These are phyloP conservation scores for Eremochloa ophiuroides DNA, from an alignment of 176 grass and related monocot genomes.

Conservation along the genomic window DNA sequence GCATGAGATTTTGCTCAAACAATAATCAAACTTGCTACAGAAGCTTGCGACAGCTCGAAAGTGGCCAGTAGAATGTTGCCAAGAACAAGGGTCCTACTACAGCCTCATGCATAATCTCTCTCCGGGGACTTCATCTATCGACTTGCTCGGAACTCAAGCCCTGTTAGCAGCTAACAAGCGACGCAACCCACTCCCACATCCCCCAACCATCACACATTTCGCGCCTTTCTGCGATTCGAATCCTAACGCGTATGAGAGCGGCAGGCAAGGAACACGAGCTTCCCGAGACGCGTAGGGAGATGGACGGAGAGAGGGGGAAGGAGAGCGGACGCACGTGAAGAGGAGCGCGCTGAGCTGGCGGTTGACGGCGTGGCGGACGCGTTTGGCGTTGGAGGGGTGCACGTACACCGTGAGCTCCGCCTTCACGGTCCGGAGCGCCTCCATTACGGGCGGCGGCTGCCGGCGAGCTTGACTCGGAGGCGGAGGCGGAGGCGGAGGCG, in stretches of 20 bases:
- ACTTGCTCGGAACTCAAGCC: neutral
- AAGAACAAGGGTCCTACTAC: neutral
- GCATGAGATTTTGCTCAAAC: neutral
- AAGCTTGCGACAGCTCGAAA: neutral
- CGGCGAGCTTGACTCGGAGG: neutral
- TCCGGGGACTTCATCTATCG: neutral
- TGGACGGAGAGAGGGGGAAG: neutral
- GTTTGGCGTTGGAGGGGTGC: slow-evolving; percentile 53
- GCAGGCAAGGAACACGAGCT: neutral
- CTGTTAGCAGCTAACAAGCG: neutral
- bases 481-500: neutral
- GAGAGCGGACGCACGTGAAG: slow-evolving; percentile 49
- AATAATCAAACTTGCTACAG: neutral
- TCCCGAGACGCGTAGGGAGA: neutral
- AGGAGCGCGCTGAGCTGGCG: slow-evolving; percentile 77
- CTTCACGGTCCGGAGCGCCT: slow-evolving; percentile 46
- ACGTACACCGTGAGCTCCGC: slow-evolving; percentile 68
- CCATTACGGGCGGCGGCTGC: slow-evolving; percentile 40
- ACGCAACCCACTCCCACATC: neutral
- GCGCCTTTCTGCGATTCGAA: neutral
- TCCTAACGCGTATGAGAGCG: neutral
- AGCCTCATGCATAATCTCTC: neutral
- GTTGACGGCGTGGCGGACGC: slow-evolving; percentile 46
- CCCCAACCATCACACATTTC: neutral
- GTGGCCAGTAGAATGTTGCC: neutral